These are phyloP conservation scores for Astrocystis sublimbata DNA, from an alignment of 495 filamentous ascomycete species.

Conservation along the genomic window DNA sequence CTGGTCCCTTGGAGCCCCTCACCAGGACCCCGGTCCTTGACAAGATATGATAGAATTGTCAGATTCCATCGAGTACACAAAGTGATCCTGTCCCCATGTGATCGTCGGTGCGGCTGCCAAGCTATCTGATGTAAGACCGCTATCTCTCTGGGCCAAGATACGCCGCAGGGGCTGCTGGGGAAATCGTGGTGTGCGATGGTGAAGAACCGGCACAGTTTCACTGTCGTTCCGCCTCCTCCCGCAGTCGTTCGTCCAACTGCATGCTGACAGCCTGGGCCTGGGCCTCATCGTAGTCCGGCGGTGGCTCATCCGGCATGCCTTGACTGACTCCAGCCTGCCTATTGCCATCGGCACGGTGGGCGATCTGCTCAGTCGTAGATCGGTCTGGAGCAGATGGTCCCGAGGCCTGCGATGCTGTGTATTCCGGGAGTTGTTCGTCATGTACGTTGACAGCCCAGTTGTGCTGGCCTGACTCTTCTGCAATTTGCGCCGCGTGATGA, in stretches of 20 bases:
- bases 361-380: constrained; percentile 18
- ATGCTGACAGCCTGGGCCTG: constrained; percentile 72
- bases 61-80: constrained; percentile 7
- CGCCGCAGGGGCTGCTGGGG: background rate
- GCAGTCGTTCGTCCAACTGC: constrained; percentile 48
- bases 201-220: constrained; percentile 19
- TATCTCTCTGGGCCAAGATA: background rate
- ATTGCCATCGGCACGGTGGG: constrained; percentile 21
- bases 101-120: constrained; percentile 5
- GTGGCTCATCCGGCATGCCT: constrained; percentile 71
- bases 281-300: constrained; percentile 90
- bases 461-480: constrained; percentile 46
- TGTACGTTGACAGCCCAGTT: constrained; percentile 62
- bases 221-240: constrained; percentile 48
- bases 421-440: constrained; percentile 83
- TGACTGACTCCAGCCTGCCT: constrained; percentile 27
- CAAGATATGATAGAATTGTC: constrained; percentile 1
- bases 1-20: constrained; percentile 2
- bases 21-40: background rate
- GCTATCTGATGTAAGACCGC: constrained; percentile 11
- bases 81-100: constrained; percentile 7
- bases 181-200: background rate
- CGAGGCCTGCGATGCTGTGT: constrained; percentile 50
- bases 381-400: constrained; percentile 21
- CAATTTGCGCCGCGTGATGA: constrained; percentile 74